Base-by-base conservation (phyloP, 2,329 filamentous ascomycete genomes). In the Xylaria hypoxylon region DNA sequence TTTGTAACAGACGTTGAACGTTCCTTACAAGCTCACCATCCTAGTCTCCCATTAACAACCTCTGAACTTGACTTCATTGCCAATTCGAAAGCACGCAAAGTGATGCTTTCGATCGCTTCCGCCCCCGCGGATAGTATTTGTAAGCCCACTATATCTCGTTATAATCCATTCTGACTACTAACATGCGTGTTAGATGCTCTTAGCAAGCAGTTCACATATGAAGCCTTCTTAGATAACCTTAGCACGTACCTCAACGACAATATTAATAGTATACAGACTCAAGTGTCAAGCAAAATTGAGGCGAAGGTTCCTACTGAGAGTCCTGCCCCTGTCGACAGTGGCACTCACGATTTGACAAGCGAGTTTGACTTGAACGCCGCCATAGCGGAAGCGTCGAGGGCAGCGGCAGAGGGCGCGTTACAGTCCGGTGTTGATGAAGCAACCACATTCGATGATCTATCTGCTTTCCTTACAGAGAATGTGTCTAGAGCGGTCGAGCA, bases 221-320 rank as follows among this genome's bases (percentile, higher is more conserved):
- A 77, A 58, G 73, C 76, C 8, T 78, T 76, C 57, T 71, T 78
- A 5, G 76, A 78, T 40, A 73, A 56, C 35, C 65, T 78, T 2
- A 78, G 75, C 65, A 75, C 72, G 0, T 77, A 74, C 53, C 70
- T 78, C 45, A 76, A 77, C 57, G 75, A 77, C 11, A 73, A 77
- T 40, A 77, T 77, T 40, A 70, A 74, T 33, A 71, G 44, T 8
- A 77, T 78, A 56, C 74, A 75, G 44, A 68, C 66, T 22, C 69
- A 75, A 55, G 75, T 74, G 22, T 70, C 71, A 19, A 68, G 69
- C 24, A 71, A 67, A 51, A 66, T 72, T 5, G 74, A 77, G 33
- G 67, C 61, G 2, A 73, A 71, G 15, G 38, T 59, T 6, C 26
- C 64, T 22, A 48, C 67, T 33, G 75, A 76, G 5, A 72, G 70